Conservation (phyloP, 768 basidiomycete species). For the Xerocomellus dryophilus region DNA sequence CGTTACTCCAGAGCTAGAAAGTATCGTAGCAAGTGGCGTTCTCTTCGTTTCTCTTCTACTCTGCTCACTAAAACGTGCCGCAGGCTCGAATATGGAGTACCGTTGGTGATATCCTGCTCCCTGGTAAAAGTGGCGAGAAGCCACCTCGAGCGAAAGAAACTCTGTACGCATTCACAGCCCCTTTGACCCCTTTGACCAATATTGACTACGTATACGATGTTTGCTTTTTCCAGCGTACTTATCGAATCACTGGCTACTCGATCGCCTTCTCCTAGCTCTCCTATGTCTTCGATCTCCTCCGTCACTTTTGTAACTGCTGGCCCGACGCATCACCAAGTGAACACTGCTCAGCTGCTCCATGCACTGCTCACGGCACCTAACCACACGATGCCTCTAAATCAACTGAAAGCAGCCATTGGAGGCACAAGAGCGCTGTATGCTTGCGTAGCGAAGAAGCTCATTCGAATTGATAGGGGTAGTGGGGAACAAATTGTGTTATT, state of each 20-base stretch:
- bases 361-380: conserved; percentile 53
- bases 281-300: conserved; percentile 57
- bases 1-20: conserved; percentile 62
- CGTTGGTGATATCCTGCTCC: conserved; percentile 61
- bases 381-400: conserved; percentile 58
- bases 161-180: conserved; percentile 43
- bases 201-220: background rate
- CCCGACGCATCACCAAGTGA: conserved; percentile 64
- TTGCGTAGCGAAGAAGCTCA: conserved; percentile 76
- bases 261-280: conserved; percentile 53
- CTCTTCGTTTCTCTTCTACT: background rate
- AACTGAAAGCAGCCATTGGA: conserved; percentile 58
- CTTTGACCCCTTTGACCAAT: background rate
- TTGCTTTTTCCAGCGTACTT: conserved; percentile 41
- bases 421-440: conserved; percentile 65
- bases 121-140: conserved; percentile 43
- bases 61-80: background rate
- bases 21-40: conserved; percentile 50
- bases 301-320: conserved; percentile 34
- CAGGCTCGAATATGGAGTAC: conserved; percentile 71
- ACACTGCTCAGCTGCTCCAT: conserved; percentile 65
- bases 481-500: conserved; percentile 77
- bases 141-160: conserved; percentile 57
- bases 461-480: conserved; percentile 73
- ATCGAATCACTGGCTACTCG: conserved; percentile 54